Conservation (phyloP, 1,284 basidiomycete species). For the Leccinum proliferum region DNA sequence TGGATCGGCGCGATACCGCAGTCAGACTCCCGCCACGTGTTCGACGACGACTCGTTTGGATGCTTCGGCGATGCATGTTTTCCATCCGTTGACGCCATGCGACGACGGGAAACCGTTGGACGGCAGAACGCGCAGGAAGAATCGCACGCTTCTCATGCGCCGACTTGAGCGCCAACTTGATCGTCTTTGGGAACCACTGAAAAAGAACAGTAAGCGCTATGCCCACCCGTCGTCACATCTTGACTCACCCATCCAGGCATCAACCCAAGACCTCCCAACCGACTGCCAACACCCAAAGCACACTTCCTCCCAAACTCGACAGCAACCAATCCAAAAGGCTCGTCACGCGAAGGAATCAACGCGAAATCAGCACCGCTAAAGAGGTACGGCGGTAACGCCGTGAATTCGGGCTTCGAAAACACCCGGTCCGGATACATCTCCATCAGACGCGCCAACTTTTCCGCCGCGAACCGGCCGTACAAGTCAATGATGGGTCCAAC, state of each 20-base stretch:
- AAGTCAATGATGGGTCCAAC: conserved; percentile 93
- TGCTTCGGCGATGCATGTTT: conserved; percentile 87
- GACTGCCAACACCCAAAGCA: conserved; percentile 89
- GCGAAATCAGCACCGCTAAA: conserved; percentile 95
- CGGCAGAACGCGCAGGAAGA: conserved; percentile 84
- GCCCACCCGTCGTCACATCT: not conserved
- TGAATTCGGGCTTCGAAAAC: conserved; percentile 92
- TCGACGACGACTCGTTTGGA: conserved; percentile 61
- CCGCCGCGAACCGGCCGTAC: conserved; percentile 90
- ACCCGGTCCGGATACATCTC: conserved; percentile 92
- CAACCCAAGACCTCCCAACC: conserved; percentile 87
- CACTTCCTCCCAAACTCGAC: conserved; percentile 95
- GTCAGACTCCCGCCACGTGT: conserved; percentile 77
- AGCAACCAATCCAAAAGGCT: conserved; percentile 91
- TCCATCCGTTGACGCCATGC: conserved; percentile 95
- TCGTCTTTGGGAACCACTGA: conserved; percentile 57
- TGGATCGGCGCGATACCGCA: conserved; percentile 48
- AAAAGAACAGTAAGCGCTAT: conserved; percentile 4
- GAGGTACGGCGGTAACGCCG: conserved; percentile 85
- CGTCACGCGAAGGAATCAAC: conserved; percentile 89
- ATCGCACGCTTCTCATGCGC: conserved; percentile 87
- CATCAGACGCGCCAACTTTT: conserved; percentile 88
- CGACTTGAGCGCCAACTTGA: conserved; percentile 90
- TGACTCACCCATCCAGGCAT: conserved; percentile 92
- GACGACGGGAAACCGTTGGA: conserved; percentile 93